Percentiles rank a stretch among this genome's conserved stretches.
phyloP scores from a whole-genome alignment of 495 filamentous ascomycete genomes.

The Xylaria venustula region DNA sequence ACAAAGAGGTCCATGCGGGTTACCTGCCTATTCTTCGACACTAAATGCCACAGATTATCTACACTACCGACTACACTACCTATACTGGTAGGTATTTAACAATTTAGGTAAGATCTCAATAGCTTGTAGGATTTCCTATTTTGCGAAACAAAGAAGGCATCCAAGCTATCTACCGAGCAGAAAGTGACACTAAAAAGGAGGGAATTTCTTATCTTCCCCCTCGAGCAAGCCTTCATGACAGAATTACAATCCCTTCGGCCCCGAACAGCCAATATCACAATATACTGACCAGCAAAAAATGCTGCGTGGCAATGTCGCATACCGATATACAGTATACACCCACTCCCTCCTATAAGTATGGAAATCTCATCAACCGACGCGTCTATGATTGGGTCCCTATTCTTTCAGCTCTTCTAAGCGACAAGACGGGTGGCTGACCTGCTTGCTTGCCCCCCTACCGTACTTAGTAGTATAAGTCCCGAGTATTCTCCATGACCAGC shows the following conservation, averaged over 20 bases:
- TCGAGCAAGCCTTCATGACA: not conserved
- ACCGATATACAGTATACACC: not conserved
- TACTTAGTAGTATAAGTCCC: not conserved
- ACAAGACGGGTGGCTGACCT: not conserved
- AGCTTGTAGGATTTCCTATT: too few relatives aligned
- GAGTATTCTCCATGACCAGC: too few relatives aligned
- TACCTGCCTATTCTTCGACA: too few relatives aligned
- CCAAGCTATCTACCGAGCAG: not conserved
- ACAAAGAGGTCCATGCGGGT: too few relatives aligned
- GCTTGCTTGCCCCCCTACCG: not conserved
- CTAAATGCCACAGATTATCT: too few relatives aligned
- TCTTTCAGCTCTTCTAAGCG: slow-evolving; percentile 2
- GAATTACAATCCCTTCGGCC: not conserved
- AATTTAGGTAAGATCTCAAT: too few relatives aligned
- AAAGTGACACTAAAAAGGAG: too few relatives aligned
- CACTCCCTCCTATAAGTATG: not conserved
- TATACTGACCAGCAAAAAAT: too few relatives aligned
- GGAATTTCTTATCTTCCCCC: too few relatives aligned
- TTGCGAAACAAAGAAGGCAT: too few relatives aligned
- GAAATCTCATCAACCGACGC: not conserved
- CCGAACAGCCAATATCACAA: not conserved
- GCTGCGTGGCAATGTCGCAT: not conserved
- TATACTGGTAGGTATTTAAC: too few relatives aligned
- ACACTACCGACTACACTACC: too few relatives aligned
- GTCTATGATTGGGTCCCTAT: not conserved